Evolutionary conservation across 2,329 filamentous ascomycete genomes (phyloP).

Genomic region (Fusarium sp.): DNA sequence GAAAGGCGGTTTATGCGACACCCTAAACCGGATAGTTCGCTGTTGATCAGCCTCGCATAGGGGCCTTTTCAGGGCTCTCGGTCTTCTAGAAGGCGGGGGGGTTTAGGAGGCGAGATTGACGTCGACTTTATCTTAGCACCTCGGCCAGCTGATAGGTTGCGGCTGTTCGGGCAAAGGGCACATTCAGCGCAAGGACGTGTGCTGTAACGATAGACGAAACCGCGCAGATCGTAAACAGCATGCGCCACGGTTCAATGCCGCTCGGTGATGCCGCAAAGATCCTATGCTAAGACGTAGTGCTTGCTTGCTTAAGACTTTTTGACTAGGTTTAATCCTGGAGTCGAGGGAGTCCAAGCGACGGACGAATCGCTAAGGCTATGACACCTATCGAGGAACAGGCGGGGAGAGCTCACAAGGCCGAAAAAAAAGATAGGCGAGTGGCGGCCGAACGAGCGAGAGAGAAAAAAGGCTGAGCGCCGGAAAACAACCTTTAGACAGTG

Average conservation of each 20-base stretch:
- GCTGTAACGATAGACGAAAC: conserved; percentile 27
- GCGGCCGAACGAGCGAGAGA: conserved; percentile 15
- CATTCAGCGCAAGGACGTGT: conserved; percentile 9
- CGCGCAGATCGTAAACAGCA: conserved; percentile 2
- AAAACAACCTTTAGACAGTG: conserved; percentile 30
- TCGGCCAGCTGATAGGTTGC: conserved; percentile 26
- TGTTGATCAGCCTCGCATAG: conserved; percentile 50
- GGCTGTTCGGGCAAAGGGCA: conserved; percentile 31
- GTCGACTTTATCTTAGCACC: conserved; percentile 26
- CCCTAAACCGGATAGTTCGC: conserved; percentile 42
- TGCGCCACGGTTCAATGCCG: conserved; percentile 1
- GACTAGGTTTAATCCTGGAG: conserved; percentile 24
- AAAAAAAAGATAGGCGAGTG: conserved; percentile 39
- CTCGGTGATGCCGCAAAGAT: conserved; percentile 33
- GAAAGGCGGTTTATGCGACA: conserved; percentile 38
- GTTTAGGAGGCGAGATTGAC: conserved; percentile 31
- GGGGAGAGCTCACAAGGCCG: conserved; percentile 35
- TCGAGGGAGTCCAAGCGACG: conserved; percentile 16
- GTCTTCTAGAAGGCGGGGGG: conserved; percentile 47
- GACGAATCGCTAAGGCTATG: conserved; percentile 25
- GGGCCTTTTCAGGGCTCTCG: conserved; percentile 36
- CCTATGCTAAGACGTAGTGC: background rate
- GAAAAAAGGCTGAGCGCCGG: conserved; percentile 33
- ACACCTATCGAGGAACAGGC: conserved; percentile 35
- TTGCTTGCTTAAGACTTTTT: conserved; percentile 29